Percentiles rank a stretch among this genome's conserved stretches.
Conservation (phyloP, 148 eudicot species). For the Tetragonia tetragonoides region DNA sequence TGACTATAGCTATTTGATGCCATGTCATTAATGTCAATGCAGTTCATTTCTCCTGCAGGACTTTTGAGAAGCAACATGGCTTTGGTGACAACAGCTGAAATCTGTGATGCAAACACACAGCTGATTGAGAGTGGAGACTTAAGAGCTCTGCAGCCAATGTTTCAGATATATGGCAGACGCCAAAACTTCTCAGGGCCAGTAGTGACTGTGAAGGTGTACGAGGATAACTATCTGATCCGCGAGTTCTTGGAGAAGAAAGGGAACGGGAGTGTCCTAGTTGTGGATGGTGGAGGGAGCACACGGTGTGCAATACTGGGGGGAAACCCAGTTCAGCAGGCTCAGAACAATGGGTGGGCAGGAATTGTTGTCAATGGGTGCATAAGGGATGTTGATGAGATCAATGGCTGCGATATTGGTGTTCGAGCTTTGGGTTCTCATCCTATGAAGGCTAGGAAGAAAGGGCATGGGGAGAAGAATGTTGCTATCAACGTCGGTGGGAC, state of each 20-base stretch:
- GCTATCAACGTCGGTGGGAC: not conserved
- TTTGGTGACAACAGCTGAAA: not conserved
- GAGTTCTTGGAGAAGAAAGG: not conserved
- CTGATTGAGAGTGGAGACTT: not conserved
- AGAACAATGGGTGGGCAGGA: not conserved
- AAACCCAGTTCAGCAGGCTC: not conserved
- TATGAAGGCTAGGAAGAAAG: not conserved
- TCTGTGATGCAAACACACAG: not conserved
- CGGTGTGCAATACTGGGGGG: not conserved
- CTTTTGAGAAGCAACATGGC: not conserved
- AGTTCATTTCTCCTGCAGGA: not conserved
- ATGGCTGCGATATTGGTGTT: not conserved
- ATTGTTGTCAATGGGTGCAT: not conserved
- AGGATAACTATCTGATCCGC: not conserved
- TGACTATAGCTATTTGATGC: too few species aligned
- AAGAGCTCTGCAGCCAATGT: not conserved
- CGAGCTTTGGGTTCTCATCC: conserved; percentile 1
- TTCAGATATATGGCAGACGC: not conserved
- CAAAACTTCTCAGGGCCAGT: not conserved
- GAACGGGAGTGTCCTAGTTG: not conserved
- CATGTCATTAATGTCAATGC: too few species aligned
- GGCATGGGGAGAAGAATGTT: not conserved
- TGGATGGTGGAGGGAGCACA: not conserved
- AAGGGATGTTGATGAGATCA: not conserved
- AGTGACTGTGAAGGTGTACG: not conserved